phyloP scores from a whole-genome alignment of 2,329 filamentous ascomycete species.

The Colletotrichum lentis region DNA sequence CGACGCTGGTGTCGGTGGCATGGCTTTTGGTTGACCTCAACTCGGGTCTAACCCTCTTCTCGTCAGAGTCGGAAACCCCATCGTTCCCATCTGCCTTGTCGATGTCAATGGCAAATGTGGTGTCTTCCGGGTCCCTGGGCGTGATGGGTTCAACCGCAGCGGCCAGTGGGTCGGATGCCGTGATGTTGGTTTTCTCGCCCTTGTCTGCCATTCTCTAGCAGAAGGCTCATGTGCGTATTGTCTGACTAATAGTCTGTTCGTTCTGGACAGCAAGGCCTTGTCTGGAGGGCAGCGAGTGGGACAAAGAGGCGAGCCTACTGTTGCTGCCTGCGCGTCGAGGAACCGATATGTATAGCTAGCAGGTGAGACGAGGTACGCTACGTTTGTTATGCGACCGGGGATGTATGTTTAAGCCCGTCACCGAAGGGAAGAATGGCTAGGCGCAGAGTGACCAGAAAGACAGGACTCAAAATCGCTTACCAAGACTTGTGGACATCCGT shows the following conservation, averaged over 20 bases:
- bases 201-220: constrained; percentile 40
- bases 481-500: constrained; percentile 8
- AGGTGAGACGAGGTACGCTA: neutral
- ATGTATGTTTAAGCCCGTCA: constrained; percentile 23
- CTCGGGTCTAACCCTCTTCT: constrained; percentile 29
- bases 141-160: constrained; percentile 43
- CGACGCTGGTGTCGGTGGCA: constrained; percentile 62
- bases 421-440: constrained; percentile 9
- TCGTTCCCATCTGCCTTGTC: constrained; percentile 30
- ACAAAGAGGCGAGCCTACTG: neutral
- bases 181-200: constrained; percentile 40
- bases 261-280: neutral
- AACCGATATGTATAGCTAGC: neutral
- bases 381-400: constrained; percentile 2
- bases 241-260: neutral
- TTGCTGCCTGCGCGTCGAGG: neutral
- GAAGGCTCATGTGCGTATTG: constrained; percentile 4
- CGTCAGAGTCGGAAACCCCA: constrained; percentile 15
- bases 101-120: constrained; percentile 27
- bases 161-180: constrained; percentile 44
- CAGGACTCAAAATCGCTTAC: constrained; percentile 16
- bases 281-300: neutral
- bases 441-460: constrained; percentile 5
- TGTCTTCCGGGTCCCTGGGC: constrained; percentile 27
- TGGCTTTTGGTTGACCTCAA: constrained; percentile 59